Conservation (phyloP, 768 basidiomycete species). For the Suillus tomentosus region DNA sequence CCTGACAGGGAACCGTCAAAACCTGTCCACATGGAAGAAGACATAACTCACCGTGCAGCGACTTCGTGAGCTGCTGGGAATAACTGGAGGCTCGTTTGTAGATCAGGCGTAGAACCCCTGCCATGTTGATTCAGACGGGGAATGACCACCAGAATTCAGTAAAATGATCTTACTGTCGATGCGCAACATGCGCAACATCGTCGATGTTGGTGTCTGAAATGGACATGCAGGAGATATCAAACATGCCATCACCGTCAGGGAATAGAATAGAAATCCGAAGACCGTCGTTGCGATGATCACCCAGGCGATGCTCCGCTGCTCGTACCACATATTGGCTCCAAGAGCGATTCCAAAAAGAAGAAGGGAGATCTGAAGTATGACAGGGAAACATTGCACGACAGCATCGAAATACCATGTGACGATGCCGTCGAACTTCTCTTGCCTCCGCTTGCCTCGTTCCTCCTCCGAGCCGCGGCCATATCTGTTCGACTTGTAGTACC, state of each 20-base stretch:
- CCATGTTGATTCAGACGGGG: background rate
- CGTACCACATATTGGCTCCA: conserved; percentile 2
- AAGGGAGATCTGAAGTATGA: conserved; percentile 16
- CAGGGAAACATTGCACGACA: conserved; percentile 14
- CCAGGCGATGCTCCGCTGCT: background rate
- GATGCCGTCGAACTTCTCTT: conserved; percentile 16
- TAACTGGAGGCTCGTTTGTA: background rate
- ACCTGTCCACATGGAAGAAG: background rate
- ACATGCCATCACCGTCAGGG: conserved; percentile 3
- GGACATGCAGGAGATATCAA: conserved; percentile 6
- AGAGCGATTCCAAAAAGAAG: conserved; percentile 17
- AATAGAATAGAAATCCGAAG: conserved; percentile 5
- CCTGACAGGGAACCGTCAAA: background rate
- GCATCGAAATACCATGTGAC: conserved; percentile 16
- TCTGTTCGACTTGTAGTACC: conserved; percentile 2
- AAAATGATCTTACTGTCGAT: background rate
- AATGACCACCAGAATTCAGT: background rate
- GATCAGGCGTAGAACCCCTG: background rate
- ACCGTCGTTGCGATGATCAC: conserved; percentile 2
- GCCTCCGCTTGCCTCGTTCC: conserved; percentile 13
- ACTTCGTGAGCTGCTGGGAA: background rate
- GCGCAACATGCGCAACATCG: background rate
- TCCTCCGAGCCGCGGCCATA: conserved; percentile 12
- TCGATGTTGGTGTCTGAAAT: conserved; percentile 10
- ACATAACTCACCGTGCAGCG: background rate